Evolutionary conservation across 2,329 filamentous ascomycete species (phyloP).

Genomic region (Phoma sp.): DNA sequence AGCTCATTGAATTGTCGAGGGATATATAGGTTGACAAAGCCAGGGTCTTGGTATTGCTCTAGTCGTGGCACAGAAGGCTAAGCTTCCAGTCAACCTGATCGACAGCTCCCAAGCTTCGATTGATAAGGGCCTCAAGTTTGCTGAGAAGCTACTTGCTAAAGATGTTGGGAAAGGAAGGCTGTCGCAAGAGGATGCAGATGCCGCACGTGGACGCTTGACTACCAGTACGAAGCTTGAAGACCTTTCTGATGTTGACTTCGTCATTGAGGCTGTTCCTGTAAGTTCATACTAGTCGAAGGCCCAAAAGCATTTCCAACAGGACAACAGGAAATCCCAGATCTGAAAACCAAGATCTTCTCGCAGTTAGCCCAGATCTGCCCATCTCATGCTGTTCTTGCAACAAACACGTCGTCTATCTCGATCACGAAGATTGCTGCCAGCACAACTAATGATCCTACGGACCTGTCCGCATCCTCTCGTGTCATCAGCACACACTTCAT

Average conservation of each 20-base stretch:
- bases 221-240: slow-evolving; percentile 76
- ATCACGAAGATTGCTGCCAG: slow-evolving; percentile 95
- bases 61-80: slow-evolving; percentile 84
- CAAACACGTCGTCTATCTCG: slow-evolving; percentile 98
- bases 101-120: slow-evolving; percentile 84
- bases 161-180: slow-evolving; percentile 88
- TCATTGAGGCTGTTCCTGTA: slow-evolving; percentile 91
- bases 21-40: slow-evolving; percentile 26
- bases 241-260: slow-evolving; percentile 86
- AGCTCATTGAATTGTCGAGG: slow-evolving; percentile 27
- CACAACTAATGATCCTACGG: slow-evolving; percentile 76
- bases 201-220: slow-evolving; percentile 71
- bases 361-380: slow-evolving; percentile 82
- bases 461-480: slow-evolving; percentile 80
- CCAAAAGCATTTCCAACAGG: slow-evolving; percentile 3
- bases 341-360: slow-evolving; percentile 88
- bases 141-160: slow-evolving; percentile 91
- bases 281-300: neutral
- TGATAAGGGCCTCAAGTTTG: slow-evolving; percentile 88
- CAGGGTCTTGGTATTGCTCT: slow-evolving; percentile 95
- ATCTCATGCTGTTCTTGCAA: slow-evolving; percentile 86
- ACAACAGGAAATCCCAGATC: slow-evolving; percentile 72
- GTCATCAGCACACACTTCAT: slow-evolving; percentile 98
- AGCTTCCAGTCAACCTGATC: slow-evolving; percentile 82
- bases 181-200: slow-evolving; percentile 79